Evolutionary conservation across 305 asterid genomes (phyloP).

Genomic region (Fraxinus xanthoxyloides): DNA sequence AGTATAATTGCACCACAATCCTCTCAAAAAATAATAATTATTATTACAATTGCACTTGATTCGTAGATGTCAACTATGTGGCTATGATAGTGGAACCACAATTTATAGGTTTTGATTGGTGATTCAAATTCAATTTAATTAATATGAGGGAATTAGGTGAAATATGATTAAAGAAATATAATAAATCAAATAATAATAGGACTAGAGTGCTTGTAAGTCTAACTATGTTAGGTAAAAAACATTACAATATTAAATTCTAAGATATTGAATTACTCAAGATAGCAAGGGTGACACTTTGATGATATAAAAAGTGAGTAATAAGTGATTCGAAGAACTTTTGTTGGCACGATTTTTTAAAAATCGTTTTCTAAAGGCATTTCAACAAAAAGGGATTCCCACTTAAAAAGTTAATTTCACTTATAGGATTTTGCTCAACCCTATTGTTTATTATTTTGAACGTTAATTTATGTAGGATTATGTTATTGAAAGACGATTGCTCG

Average conservation of each 20-base stretch:
- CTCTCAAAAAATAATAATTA: background rate
- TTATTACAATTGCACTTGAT: background rate
- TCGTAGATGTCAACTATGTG: background rate
- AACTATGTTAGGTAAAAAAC: conserved; percentile 10
- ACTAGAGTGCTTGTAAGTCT: background rate
- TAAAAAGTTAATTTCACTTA: too few species aligned
- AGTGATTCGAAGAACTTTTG: background rate
- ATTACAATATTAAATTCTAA: background rate
- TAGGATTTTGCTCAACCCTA: background rate
- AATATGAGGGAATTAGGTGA: background rate
- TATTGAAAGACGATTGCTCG: background rate
- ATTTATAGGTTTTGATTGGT: background rate
- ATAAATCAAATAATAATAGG: background rate
- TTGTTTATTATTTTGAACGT: background rate
- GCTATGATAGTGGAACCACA: background rate
- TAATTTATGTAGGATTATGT: background rate
- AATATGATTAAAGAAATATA: background rate
- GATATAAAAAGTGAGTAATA: background rate
- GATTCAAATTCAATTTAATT: background rate
- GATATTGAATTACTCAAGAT: background rate
- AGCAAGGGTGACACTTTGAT: background rate
- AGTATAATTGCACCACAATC: background rate
- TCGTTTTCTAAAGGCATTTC: background rate
- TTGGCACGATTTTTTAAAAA: background rate
- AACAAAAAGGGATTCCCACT: background rate